Conservation (phyloP, 331 rosid genomes). For the Cydonia oblonga region DNA sequence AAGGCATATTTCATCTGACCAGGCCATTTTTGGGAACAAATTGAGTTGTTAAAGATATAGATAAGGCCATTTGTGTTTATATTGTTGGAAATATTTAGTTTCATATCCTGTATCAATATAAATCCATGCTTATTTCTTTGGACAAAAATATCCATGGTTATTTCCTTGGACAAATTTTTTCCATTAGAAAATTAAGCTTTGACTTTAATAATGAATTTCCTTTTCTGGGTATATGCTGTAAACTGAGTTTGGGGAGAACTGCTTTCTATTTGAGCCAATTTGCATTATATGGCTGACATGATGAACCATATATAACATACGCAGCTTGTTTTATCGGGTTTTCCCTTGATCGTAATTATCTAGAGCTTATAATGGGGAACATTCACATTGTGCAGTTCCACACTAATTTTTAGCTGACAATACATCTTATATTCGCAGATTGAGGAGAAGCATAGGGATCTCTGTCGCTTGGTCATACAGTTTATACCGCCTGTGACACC, state of each 20-base stretch:
- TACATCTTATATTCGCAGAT: conserved; percentile 37
- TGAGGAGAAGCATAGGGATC: conserved; percentile 96
- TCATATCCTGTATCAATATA: neutral
- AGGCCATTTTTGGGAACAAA: neutral
- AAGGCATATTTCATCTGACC: neutral
- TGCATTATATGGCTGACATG: neutral
- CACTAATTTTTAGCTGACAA: conserved; percentile 8
- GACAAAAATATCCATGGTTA: neutral
- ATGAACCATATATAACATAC: neutral
- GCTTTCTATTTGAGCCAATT: neutral
- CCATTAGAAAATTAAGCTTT: neutral
- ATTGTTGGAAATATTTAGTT: neutral
- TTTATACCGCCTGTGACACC: conserved; percentile 77
- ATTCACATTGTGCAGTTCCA: neutral
- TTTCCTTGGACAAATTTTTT: neutral
- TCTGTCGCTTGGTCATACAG: conserved; percentile 81
- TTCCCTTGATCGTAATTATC: neutral
- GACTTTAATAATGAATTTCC: neutral
- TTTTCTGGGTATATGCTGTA: neutral
- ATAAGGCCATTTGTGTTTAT: neutral
- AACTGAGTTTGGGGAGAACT: neutral
- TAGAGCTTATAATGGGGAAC: neutral
- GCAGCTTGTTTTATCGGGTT: neutral
- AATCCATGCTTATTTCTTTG: neutral
- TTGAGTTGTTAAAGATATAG: neutral